phyloP scores from a whole-genome alignment of 2,329 filamentous ascomycete species.

The Aspergillus ibericus region DNA sequence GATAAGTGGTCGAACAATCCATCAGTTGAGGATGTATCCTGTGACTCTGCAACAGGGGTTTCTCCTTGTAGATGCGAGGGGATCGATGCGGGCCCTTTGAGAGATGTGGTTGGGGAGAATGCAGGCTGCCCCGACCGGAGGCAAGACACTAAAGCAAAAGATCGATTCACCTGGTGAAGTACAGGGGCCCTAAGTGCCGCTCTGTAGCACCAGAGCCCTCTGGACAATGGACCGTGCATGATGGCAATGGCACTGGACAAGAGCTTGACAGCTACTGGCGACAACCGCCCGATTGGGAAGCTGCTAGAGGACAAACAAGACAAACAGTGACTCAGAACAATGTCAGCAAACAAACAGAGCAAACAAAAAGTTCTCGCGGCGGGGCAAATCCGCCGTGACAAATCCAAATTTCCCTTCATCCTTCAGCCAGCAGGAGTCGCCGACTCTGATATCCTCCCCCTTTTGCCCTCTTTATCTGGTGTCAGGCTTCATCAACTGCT shows the following conservation, averaged over 20 bases:
- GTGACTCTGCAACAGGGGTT: constrained; percentile 39
- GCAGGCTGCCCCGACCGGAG: constrained; percentile 27
- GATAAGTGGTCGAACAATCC: constrained; percentile 31
- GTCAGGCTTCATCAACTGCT: neutral
- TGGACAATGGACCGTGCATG: constrained; percentile 36
- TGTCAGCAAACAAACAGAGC: constrained; percentile 17
- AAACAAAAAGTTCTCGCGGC: constrained; percentile 26
- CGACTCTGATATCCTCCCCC: neutral
- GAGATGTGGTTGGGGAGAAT: constrained; percentile 1
- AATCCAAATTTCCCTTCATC: neutral
- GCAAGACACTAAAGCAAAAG: constrained; percentile 24
- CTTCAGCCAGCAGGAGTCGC: neutral
- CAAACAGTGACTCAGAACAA: constrained; percentile 13
- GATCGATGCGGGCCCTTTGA: constrained; percentile 26
- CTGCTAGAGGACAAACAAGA: constrained; percentile 8
- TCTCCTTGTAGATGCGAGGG: constrained; percentile 85
- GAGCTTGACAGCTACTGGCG: neutral
- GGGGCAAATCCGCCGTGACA: neutral
- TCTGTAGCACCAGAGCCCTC: constrained; percentile 32
- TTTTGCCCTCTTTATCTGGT: neutral
- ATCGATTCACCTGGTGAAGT: constrained; percentile 14
- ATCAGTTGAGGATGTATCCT: constrained; percentile 41
- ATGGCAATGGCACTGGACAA: constrained; percentile 4
- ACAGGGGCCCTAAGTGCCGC: constrained; percentile 27
- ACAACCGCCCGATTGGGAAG: neutral